These are phyloP conservation scores for Gynostemma pentaphyllum DNA, from an alignment of 306 rosid species.

Conservation along the genomic window DNA sequence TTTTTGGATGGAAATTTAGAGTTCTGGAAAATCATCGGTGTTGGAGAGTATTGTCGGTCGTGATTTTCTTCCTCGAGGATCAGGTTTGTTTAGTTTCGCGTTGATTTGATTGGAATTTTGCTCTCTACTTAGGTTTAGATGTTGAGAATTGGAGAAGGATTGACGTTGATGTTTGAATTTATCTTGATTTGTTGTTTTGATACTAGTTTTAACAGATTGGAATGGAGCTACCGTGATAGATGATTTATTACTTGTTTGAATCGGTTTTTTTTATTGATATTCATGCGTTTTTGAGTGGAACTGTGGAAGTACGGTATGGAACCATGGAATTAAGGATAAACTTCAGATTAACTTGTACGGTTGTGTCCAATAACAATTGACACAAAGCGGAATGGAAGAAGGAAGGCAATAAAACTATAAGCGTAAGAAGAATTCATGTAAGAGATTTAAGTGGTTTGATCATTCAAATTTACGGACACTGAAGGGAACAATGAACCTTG, in stretches of 20 bases:
- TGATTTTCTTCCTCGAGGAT: constrained; percentile 82
- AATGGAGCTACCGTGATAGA: too few species aligned
- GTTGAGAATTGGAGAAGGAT: neutral
- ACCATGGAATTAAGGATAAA: neutral
- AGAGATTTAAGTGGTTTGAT: neutral
- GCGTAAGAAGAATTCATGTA: neutral
- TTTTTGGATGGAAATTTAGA: constrained; percentile 28
- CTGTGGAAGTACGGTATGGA: neutral
- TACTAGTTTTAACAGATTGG: too few species aligned
- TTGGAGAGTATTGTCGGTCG: constrained; percentile 82
- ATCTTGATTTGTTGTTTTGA: neutral
- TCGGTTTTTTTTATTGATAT: neutral
- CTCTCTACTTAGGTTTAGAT: constrained; percentile 8
- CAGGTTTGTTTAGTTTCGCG: constrained; percentile 42
- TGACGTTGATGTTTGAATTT: neutral
- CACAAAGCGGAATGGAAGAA: neutral
- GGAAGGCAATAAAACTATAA: neutral
- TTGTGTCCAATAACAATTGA: neutral
- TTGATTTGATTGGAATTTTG: neutral
- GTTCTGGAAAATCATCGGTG: constrained; percentile 75
- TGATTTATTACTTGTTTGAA: too few species aligned
- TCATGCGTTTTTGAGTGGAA: neutral
- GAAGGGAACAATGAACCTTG: neutral
- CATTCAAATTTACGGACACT: neutral
- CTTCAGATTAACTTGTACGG: neutral